These are phyloP conservation scores for Phoma sp. DNA, from an alignment of 2,329 filamentous ascomycete species.

Conservation along the genomic window DNA sequence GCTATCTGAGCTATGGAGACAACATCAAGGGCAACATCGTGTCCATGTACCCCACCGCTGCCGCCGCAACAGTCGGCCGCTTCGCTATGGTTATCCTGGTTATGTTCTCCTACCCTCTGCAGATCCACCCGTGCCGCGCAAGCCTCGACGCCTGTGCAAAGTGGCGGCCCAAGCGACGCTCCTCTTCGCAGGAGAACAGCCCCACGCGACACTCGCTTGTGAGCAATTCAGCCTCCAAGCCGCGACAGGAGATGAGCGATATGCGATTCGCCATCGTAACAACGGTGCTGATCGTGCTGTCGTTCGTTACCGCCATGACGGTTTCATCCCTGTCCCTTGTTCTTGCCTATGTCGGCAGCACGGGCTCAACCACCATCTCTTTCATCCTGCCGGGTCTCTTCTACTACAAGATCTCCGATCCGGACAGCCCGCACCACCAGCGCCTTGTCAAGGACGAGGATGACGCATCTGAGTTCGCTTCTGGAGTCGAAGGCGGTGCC, in stretches of 20 bases:
- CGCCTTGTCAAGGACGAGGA: constrained; percentile 90
- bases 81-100: constrained; percentile 95
- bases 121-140: constrained; percentile 95
- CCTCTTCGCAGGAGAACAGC: constrained; percentile 38
- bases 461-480: constrained; percentile 70
- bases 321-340: constrained; percentile 90
- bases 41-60: constrained; percentile 69
- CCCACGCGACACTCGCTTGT: constrained; percentile 54
- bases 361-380: constrained; percentile 91
- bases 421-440: constrained; percentile 85
- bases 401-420: constrained; percentile 97
- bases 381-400: constrained; percentile 96
- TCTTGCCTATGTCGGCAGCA: constrained; percentile 92
- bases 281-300: constrained; percentile 80
- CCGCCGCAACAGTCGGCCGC: constrained; percentile 88
- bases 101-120: constrained; percentile 93
- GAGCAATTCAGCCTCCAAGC: constrained; percentile 39
- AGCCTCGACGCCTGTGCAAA: constrained; percentile 91
- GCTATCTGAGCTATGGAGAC: constrained; percentile 94
- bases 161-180: constrained; percentile 70
- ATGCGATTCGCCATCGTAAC: constrained; percentile 88
- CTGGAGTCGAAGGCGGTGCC: constrained; percentile 55
- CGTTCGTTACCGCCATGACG: constrained; percentile 88
- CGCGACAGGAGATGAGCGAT: constrained; percentile 73
- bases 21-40: constrained; percentile 91